Evolutionary conservation across 1,139 yeast genomes (phyloP).

Genomic region (Oligophagozyma castellii): DNA sequence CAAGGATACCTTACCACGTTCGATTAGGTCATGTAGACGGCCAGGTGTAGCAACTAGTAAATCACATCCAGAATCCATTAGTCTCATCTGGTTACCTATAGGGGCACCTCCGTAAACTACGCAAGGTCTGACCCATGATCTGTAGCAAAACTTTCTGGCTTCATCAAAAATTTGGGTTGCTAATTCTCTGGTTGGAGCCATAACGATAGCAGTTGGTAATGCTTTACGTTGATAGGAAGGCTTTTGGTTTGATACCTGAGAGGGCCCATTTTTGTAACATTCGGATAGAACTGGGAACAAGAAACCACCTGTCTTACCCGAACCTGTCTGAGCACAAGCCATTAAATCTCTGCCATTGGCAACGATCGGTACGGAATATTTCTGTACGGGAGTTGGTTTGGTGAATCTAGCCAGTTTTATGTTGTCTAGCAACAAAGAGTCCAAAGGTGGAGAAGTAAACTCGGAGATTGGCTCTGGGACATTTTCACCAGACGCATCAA

Average conservation of each 20-base stretch:
- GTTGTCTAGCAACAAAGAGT: conserved; percentile 73
- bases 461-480: conserved; percentile 88
- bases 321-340: conserved; percentile 99
- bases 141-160: conserved; percentile 88
- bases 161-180: conserved; percentile 94
- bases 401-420: conserved; percentile 79
- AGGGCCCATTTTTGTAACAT: conserved; percentile 83
- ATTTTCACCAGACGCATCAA: conserved; percentile 90
- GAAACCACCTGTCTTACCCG: conserved; percentile 99
- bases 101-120: conserved; percentile 99
- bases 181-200: conserved; percentile 98
- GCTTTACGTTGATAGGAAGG: conserved; percentile 63
- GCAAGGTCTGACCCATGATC: conserved; percentile 97
- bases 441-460: conserved; percentile 89
- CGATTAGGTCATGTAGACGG: conserved; percentile 90
- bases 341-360: conserved; percentile 92
- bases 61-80: conserved; percentile 89
- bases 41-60: conserved; percentile 97
- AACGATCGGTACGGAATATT: conserved; percentile 95
- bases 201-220: conserved; percentile 83
- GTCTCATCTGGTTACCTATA: conserved; percentile 74
- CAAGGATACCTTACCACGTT: conserved; percentile 86
- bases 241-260: conserved; percentile 31
- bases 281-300: conserved; percentile 94
- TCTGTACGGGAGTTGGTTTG: conserved; percentile 97